Percentiles rank a stretch among this genome's conserved stretches.
These are phyloP conservation scores for Capronia epimyces DNA, from an alignment of 2,329 filamentous ascomycete genomes.

Conservation along the genomic window DNA sequence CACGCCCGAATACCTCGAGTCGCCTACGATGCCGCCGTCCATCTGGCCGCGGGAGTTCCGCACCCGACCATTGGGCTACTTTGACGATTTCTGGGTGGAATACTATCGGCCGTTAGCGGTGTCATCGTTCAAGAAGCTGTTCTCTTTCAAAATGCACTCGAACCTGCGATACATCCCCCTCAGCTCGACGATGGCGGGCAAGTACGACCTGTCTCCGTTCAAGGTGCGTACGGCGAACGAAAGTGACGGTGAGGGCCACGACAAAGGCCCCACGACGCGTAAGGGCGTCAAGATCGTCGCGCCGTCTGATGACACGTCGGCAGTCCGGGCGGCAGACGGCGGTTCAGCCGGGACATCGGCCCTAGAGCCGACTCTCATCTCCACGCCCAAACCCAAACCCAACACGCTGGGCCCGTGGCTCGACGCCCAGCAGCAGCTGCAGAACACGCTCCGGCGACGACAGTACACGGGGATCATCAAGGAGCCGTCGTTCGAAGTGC, in stretches of 20 bases:
- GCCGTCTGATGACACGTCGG: constrained; percentile 45
- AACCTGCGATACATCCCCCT: constrained; percentile 78
- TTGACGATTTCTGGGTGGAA: constrained; percentile 95
- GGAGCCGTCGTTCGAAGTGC: constrained; percentile 37
- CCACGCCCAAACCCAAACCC: constrained; percentile 32
- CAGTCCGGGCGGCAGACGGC: constrained; percentile 28
- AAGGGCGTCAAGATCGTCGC: constrained; percentile 68
- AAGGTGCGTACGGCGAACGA: constrained; percentile 61
- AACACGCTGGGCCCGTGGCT: constrained; percentile 32
- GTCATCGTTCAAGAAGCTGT: constrained; percentile 87
- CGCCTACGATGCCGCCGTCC: constrained; percentile 53
- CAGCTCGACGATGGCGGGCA: constrained; percentile 64
- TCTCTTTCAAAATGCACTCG: constrained; percentile 86
- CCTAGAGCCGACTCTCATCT: constrained; percentile 11
- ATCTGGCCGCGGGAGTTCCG: constrained; percentile 35
- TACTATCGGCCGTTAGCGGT: constrained; percentile 87
- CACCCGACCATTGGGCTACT: constrained; percentile 52
- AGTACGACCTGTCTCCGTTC: constrained; percentile 84
- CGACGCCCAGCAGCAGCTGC: constrained; percentile 33
- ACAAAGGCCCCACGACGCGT: constrained; percentile 46
- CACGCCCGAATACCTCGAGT: constrained; percentile 64
- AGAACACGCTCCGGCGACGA: constrained; percentile 32
- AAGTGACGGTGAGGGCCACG: constrained; percentile 56
- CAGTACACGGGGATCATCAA: constrained; percentile 53
- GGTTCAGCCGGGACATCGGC: constrained; percentile 22